A percentile compares a stretch with the other conserved stretches of the same genome.
Conservation (phyloP, 306 rosid species). For the Clitoria ternatea region DNA sequence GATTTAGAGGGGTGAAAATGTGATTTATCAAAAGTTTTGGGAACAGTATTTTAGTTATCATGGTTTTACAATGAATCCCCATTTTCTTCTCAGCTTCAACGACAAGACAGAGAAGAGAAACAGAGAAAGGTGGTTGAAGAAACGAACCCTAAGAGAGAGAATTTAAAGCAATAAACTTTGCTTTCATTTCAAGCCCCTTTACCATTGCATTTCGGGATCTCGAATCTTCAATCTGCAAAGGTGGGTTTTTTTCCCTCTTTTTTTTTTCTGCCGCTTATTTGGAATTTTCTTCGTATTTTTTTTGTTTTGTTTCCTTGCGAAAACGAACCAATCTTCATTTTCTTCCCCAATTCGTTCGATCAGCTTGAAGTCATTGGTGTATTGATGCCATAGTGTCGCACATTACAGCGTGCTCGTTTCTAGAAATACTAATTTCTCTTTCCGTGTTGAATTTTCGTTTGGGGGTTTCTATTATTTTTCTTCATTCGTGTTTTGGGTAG, state of each 20-base stretch:
- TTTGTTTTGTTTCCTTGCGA: conserved; percentile 21
- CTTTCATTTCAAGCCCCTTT: conserved; percentile 44
- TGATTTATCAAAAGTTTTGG: background rate
- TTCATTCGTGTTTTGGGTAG: conserved; percentile 20
- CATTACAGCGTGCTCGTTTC: conserved; percentile 36
- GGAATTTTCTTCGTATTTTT: background rate
- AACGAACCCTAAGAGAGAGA: conserved; percentile 57
- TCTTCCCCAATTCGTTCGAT: conserved; percentile 17
- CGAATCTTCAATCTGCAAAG: conserved; percentile 50
- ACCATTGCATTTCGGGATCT: conserved; percentile 61
- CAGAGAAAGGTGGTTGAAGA: conserved; percentile 25
- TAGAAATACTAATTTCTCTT: conserved; percentile 14
- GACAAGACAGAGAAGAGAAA: conserved; percentile 32
- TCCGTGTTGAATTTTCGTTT: background rate
- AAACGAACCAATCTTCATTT: conserved; percentile 33
- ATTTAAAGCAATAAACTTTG: conserved; percentile 4
- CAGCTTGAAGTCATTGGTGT: conserved; percentile 5
- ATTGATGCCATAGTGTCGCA: conserved; percentile 10
- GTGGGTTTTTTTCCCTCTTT: conserved; percentile 31
- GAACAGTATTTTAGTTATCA: conserved; percentile 21
- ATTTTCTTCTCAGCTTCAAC: conserved; percentile 40
- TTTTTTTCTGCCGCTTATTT: background rate
- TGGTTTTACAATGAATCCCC: conserved; percentile 30
- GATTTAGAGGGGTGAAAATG: conserved; percentile 24
- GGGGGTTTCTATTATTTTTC: background rate